phyloP scores from a whole-genome alignment of 2,329 filamentous ascomycete genomes.

The Ambrosiella beaveri region DNA sequence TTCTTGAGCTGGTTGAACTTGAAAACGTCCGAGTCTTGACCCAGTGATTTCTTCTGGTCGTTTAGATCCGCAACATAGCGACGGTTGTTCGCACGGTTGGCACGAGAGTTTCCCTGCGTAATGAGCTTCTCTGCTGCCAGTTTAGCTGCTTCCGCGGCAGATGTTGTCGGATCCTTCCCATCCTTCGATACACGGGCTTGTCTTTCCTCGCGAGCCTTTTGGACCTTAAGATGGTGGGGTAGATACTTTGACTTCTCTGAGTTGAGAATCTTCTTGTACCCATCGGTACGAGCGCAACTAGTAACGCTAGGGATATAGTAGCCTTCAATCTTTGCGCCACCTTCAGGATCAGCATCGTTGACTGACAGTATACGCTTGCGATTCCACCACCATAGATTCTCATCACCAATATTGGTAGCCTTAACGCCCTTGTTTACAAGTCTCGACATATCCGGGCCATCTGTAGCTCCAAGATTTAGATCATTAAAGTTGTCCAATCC shows the following conservation, averaged over 20 bases:
- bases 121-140: slow-evolving; percentile 63
- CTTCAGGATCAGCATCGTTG: slow-evolving; percentile 22
- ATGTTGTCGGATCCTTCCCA: slow-evolving; percentile 43
- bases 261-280: slow-evolving; percentile 87
- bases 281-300: slow-evolving; percentile 80
- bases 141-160: slow-evolving; percentile 53
- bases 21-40: slow-evolving; percentile 73
- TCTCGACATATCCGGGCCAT: slow-evolving; percentile 31
- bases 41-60: slow-evolving; percentile 75
- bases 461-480: slow-evolving; percentile 26
- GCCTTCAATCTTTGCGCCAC: slow-evolving; percentile 29
- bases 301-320: slow-evolving; percentile 75
- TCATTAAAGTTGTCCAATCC: slow-evolving; percentile 22
- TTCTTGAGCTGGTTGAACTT: slow-evolving; percentile 99
- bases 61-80: slow-evolving; percentile 89
- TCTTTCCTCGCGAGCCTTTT: slow-evolving; percentile 79
- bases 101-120: slow-evolving; percentile 77
- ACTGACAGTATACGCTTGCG: slow-evolving; percentile 38
- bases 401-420: slow-evolving; percentile 25
- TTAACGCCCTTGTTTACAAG: slow-evolving; percentile 30
- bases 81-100: slow-evolving; percentile 88
- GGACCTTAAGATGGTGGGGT: slow-evolving; percentile 91
- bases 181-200: slow-evolving; percentile 54
- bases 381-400: slow-evolving; percentile 40
- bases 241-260: slow-evolving; percentile 97